Conservation (phyloP, 192 early-diverging fungal species). For the Piromyces sp. region DNA sequence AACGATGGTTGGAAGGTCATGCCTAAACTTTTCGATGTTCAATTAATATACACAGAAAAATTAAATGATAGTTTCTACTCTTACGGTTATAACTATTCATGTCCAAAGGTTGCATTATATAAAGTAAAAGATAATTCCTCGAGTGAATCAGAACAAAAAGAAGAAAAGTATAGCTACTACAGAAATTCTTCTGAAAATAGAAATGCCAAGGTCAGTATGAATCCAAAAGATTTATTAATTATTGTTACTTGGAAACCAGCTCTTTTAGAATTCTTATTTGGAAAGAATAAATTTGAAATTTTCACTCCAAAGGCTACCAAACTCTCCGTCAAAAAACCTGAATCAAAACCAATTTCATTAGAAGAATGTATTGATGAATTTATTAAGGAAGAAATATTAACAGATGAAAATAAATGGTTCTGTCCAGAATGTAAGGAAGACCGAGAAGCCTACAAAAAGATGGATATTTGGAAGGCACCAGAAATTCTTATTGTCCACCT, state of each 20-base stretch:
- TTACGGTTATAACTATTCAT: neutral
- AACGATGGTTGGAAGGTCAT: neutral
- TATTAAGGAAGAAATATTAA: conserved; percentile 65
- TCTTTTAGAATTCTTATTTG: neutral
- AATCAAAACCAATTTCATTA: conserved; percentile 33
- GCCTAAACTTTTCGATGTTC: neutral
- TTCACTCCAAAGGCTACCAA: neutral
- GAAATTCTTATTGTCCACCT: conserved; percentile 81
- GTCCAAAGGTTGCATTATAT: neutral
- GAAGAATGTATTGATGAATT: conserved; percentile 74
- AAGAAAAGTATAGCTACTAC: neutral
- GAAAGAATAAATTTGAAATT: neutral
- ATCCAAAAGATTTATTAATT: neutral
- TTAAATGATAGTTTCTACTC: neutral
- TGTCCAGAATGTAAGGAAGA: conserved; percentile 67
- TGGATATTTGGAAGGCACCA: conserved; percentile 65
- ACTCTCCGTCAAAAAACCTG: neutral
- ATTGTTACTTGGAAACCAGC: neutral
- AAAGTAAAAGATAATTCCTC: neutral
- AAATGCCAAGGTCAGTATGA: neutral
- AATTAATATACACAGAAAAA: neutral
- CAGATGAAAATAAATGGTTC: conserved; percentile 66
- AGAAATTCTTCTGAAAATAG: neutral
- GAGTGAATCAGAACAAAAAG: neutral
- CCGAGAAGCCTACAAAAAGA: conserved; percentile 54